These are phyloP conservation scores for Oropetium thomaeum DNA, from an alignment of 176 grass and related monocot genomes.

Conservation along the genomic window DNA sequence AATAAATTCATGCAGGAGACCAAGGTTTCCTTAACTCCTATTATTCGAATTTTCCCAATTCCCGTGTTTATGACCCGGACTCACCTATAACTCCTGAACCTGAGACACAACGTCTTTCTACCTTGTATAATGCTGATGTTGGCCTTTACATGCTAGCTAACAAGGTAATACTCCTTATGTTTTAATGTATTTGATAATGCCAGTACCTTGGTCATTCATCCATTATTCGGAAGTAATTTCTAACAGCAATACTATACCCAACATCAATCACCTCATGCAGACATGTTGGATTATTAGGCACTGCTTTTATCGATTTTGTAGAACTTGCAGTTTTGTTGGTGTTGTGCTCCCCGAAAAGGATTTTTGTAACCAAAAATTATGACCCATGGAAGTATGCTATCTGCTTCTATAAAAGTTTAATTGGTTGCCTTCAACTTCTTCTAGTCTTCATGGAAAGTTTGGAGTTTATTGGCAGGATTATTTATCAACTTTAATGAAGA, in stretches of 20 bases:
- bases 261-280: not conserved
- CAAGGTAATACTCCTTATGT: constrained; percentile 54
- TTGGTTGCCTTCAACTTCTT: not conserved
- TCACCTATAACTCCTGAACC: constrained; percentile 71
- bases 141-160: constrained; percentile 99
- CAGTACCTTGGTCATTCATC: not conserved
- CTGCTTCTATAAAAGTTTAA: not conserved
- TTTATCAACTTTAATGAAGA: not conserved
- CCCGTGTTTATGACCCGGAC: constrained; percentile 78
- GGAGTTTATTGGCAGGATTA: not conserved
- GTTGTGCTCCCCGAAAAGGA: not conserved
- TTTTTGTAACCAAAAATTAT: not conserved
- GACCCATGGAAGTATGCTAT: not conserved
- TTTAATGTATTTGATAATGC: not conserved
- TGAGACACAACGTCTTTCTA: constrained; percentile 79
- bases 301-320: not conserved
- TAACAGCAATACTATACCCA: not conserved
- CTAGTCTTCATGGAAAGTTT: not conserved
- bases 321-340: not conserved
- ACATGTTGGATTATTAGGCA: not conserved
- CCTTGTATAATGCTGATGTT: constrained; percentile 96
- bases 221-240: not conserved
- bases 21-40: constrained; percentile 80
- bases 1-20: constrained; percentile 46
- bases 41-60: constrained; percentile 90